phyloP scores from a whole-genome alignment of 257 asterid genomes.

The Scutellaria galericulata region DNA sequence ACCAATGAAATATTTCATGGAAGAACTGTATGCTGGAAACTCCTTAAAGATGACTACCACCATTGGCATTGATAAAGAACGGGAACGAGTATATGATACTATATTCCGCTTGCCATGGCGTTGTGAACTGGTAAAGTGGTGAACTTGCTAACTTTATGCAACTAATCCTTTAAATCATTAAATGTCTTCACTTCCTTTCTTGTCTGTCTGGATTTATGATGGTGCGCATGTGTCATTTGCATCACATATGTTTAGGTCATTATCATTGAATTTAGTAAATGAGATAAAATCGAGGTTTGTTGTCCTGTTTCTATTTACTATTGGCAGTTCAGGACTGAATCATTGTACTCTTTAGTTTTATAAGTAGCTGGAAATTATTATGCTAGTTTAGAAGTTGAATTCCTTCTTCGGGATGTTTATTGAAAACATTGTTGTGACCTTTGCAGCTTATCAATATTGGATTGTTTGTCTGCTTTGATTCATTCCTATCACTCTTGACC shows the following conservation, averaged over 20 bases:
- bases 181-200: slow-evolving; percentile 9
- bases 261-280: slow-evolving; percentile 8
- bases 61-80: slow-evolving; percentile 79
- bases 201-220: slow-evolving; percentile 18
- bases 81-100: slow-evolving; percentile 95
- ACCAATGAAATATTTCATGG: slow-evolving; percentile 86
- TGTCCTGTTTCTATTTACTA: slow-evolving; percentile 14
- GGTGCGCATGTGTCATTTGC: slow-evolving; percentile 3
- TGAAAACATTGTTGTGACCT: slow-evolving; percentile 28
- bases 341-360: slow-evolving; percentile 12
- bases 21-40: slow-evolving; percentile 87
- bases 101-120: slow-evolving; percentile 98
- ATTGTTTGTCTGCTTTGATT: slow-evolving; percentile 88
- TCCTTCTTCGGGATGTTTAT: slow-evolving; percentile 24
- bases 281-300: slow-evolving; percentile 13
- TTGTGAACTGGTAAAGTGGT: slow-evolving; percentile 83
- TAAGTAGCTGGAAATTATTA: neutral
- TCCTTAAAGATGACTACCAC: slow-evolving; percentile 86
- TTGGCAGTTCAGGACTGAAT: slow-evolving; percentile 10
- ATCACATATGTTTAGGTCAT: slow-evolving; percentile 5
- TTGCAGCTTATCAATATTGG: slow-evolving; percentile 94
- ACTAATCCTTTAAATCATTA: slow-evolving; percentile 21
- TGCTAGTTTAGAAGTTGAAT: slow-evolving; percentile 29
- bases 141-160: slow-evolving; percentile 21
- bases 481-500: slow-evolving; percentile 89